Percentiles rank a stretch among this genome's conserved stretches.
Conservation (phyloP, 495 filamentous ascomycete genomes). For the Aspergillus bridgeri region DNA sequence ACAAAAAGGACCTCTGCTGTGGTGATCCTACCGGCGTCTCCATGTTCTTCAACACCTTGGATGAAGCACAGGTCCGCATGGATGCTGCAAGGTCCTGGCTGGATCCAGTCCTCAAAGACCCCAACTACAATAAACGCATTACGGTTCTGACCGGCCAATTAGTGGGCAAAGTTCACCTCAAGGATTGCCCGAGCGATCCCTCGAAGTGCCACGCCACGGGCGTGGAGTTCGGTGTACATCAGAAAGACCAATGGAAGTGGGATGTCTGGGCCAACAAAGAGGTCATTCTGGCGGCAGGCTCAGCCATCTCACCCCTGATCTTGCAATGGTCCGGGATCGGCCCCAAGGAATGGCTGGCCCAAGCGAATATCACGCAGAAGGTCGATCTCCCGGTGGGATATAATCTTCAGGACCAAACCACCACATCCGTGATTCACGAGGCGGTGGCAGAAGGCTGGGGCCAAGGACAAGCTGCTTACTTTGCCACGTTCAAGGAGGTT, state of each 20-base stretch:
- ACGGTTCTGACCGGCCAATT: conserved; percentile 44
- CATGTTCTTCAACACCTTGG: conserved; percentile 25
- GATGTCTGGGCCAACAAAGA: conserved; percentile 40
- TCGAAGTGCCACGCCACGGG: conserved; percentile 17
- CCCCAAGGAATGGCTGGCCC: conserved; percentile 32
- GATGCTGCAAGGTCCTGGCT: conserved; percentile 51
- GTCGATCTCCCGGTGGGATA: conserved; percentile 51
- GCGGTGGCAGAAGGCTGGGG: conserved; percentile 7
- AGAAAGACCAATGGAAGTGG: conserved; percentile 17
- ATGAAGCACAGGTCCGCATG: conserved; percentile 20
- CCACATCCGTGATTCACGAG: conserved; percentile 19
- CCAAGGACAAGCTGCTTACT: conserved; percentile 29
- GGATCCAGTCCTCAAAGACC: conserved; percentile 36
- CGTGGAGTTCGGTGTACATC: conserved; percentile 37
- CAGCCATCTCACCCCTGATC: conserved; percentile 52
- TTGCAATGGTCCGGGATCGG: conserved; percentile 46
- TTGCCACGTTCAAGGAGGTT: conserved; percentile 26
- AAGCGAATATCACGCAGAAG: conserved; percentile 45
- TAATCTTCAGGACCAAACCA: conserved; percentile 45
- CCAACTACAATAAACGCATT: conserved; percentile 28
- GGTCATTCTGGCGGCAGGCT: conserved; percentile 53
- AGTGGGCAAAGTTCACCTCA: conserved; percentile 40
- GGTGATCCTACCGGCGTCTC: conserved; percentile 27
- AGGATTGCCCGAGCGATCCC: conserved; percentile 4
- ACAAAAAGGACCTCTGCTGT: conserved; percentile 21